Base-by-base conservation (phyloP, 495 filamentous ascomycete species). In the Hyaloscypha variabilis region DNA sequence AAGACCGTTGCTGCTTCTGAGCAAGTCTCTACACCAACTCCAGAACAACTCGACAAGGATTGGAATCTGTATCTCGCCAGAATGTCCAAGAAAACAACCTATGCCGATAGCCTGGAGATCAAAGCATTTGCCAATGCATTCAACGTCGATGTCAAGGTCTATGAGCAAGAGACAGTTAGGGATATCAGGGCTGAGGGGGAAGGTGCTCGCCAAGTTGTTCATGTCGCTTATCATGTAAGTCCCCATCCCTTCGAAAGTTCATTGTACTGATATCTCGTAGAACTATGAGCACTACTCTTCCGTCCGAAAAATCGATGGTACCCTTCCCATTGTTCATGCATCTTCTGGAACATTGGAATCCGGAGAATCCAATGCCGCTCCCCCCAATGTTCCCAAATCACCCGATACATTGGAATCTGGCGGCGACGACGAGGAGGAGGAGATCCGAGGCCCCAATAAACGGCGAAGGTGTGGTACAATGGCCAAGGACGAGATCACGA, bases 221-320 rank as follows among this genome's bases (percentile, higher is more conserved):
- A 91, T 72, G 87, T 93, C 76, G 90, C 89, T 17, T 90, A 90
- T 71, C 89, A 92, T 73, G 88, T 90, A 82, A 79, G 86, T 78
- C 11, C 51, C 23, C 46, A n/a, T n/a, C n/a, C 49, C 34, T n/a
- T n/a, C 39, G 23, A 36, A 26, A 39, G 2, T 53, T 19, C 17
- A 10, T 54, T 26, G 19, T 31, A 46, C 66, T 62, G 29, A 65
- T 46, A 30, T 53, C 24, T 56, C 57, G 56, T 71, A 88, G 85
- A 76, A 73, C 58, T 92, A 87, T 77, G 86, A 92, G 71, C 90
- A 93, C 72, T 93, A 90, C 73, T 90, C 88, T 3, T 91, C 90
- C 1, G 85, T 92, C 64, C 85, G 88, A 58, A 84, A 87, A 66
- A 73, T 85, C 21, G 71, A 83, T 62, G 88, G 87, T n/a, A n/a